Base-by-base conservation (phyloP, 1,284 basidiomycete species). In the Kwoniella shivajii region DNA sequence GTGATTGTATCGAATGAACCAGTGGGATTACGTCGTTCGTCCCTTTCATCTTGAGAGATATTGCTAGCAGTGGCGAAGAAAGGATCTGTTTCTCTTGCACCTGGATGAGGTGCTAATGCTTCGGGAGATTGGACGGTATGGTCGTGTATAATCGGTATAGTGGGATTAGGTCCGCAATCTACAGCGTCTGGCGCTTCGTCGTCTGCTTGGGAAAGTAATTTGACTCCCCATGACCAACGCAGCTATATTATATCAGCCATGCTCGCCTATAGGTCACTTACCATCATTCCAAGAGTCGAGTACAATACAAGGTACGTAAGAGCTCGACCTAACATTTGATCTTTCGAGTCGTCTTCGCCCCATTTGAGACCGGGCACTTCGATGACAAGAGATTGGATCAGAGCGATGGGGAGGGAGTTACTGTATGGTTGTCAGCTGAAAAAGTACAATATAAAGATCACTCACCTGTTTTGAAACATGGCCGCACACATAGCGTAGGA, bases 221-320 rank as follows among this genome's bases (percentile, higher is more conserved):
- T 84, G 13, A 95, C 87, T 13, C 92, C 91, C 68, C 87, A 92
- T 55, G 88, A 90, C 88, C 91, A 94, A 22, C 91, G 87, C n/a
- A 94, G 77, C 88, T 90, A 16, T 18, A n/a, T 2, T 36, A 5
- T 13, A 16, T 59, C 20, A 53, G 44, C 50, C 13, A 29, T 24
- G 14, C 9, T 30, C 38, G 18, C 56, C 37, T 16, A 26, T 5
- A 16, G 22, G 18, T 20, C 2, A 82, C 86, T 62, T 69, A 89
- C 88, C 66, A 94, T 85, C 90, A 95, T 96, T 54, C 93, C 92
- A 39, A 97, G 82, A 0, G 93, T 96, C 58, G 89, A 92, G 75
- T 93, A 94, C 18, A 96, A 81, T 6, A 95, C 90, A 38, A 97
- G 83, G 72, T 97, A 96, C 0, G 92, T 93, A 58, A 97, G 80